These are phyloP conservation scores for Rhizophora mangle DNA, from an alignment of 345 rosid species.

Conservation along the genomic window DNA sequence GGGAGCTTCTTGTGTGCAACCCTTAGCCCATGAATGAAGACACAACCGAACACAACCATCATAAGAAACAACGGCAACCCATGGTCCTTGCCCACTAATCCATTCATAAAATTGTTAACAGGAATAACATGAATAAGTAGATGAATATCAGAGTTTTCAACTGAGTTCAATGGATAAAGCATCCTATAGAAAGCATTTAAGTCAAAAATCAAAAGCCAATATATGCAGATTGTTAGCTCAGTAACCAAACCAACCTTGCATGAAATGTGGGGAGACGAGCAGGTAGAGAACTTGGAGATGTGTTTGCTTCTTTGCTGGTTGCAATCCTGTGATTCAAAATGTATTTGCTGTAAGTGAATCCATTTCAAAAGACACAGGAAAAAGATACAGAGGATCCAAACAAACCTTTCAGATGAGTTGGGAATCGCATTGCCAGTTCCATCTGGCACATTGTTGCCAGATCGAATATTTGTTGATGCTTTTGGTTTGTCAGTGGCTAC, in stretches of 20 bases:
- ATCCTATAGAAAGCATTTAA: background rate
- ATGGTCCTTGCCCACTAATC: slow-evolving; percentile 22
- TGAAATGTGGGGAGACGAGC: slow-evolving; percentile 24
- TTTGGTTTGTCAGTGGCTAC: background rate
- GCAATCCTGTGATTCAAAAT: slow-evolving; percentile 5
- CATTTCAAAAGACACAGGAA: background rate
- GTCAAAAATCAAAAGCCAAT: background rate
- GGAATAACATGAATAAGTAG: background rate
- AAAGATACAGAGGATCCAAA: background rate
- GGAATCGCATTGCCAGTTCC: slow-evolving; percentile 1
- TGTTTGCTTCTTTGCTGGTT: slow-evolving; percentile 12
- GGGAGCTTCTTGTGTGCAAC: slow-evolving; percentile 22
- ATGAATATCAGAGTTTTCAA: background rate
- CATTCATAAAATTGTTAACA: background rate
- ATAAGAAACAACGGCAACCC: slow-evolving; percentile 30
- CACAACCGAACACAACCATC: slow-evolving; percentile 28
- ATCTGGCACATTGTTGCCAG: background rate
- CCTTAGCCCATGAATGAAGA: slow-evolving; percentile 28
- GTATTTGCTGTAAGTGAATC: background rate
- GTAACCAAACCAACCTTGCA: slow-evolving; percentile 19
- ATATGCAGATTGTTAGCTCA: background rate
- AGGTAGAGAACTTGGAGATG: slow-evolving; percentile 10
- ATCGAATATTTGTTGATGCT: background rate
- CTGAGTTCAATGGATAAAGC: background rate
- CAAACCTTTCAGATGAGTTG: slow-evolving; percentile 13